Evolutionary conservation across 371 early-diverging fungal species (phyloP).

Genomic region (Apophysomyces elegans): DNA sequence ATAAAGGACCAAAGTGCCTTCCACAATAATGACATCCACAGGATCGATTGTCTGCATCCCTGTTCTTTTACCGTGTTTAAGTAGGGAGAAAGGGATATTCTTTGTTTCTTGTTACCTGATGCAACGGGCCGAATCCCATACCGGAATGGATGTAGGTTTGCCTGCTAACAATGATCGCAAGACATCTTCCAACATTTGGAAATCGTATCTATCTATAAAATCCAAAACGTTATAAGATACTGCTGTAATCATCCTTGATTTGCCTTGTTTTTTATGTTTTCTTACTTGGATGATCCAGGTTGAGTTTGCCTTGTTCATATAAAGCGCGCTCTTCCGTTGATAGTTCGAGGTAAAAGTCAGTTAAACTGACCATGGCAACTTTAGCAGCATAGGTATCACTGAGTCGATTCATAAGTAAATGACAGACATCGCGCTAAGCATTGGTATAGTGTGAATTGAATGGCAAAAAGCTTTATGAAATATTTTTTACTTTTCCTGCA

Average conservation of each 20-base stretch:
- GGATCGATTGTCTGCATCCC: conserved; percentile 38
- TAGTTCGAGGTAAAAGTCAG: conserved; percentile 62
- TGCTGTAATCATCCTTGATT: neutral
- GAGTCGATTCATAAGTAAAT: conserved; percentile 27
- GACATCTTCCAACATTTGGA: conserved; percentile 49
- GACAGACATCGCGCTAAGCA: conserved; percentile 32
- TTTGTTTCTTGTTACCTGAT: conserved; percentile 38
- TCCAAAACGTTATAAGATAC: too few species aligned
- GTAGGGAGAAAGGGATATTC: neutral
- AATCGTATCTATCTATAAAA: conserved; percentile 63
- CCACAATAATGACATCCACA: conserved; percentile 64
- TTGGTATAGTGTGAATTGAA: too few species aligned
- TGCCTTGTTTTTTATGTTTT: neutral
- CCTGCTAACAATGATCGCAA: conserved; percentile 48
- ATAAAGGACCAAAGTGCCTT: conserved; percentile 68
- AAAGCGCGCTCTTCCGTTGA: conserved; percentile 42
- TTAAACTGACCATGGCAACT: conserved; percentile 50
- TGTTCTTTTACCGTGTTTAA: conserved; percentile 20
- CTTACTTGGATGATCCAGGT: conserved; percentile 60
- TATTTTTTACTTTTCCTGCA: conserved; percentile 42
- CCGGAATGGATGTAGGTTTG: conserved; percentile 50
- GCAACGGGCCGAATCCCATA: conserved; percentile 53
- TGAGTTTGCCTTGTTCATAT: conserved; percentile 49
- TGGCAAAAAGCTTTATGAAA: neutral
- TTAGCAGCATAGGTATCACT: conserved; percentile 35